Conservation (phyloP, 495 filamentous ascomycete species). For the Barbatosphaeria neglecta region DNA sequence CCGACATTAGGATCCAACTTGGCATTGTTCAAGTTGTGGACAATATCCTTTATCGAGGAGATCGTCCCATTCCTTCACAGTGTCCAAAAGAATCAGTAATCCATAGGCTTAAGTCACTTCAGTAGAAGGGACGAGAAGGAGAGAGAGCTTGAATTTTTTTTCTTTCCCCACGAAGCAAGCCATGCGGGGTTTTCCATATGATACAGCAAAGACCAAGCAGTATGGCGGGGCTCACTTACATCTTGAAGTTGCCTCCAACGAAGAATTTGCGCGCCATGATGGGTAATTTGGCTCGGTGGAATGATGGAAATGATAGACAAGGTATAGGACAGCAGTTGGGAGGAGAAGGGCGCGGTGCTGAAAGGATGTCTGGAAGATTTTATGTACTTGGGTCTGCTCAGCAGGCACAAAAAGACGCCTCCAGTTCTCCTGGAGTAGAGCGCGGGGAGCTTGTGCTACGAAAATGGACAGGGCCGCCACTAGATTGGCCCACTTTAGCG, state of each 20-base stretch:
- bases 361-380: background rate
- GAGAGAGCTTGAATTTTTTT: conserved; percentile 6
- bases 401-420: no score
- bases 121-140: background rate
- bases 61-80: conserved; percentile 85
- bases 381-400: no score
- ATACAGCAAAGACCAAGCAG: background rate
- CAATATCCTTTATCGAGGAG: conserved; percentile 74
- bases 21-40: conserved; percentile 74
- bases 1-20: conserved; percentile 57
- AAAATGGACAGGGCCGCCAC: no score
- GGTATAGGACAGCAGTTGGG: background rate
- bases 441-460: background rate
- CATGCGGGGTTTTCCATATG: conserved; percentile 11
- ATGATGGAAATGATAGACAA: background rate
- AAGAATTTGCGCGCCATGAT: conserved; percentile 95
- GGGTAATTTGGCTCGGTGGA: conserved; percentile 10
- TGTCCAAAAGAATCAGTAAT: no score
- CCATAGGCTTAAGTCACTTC: background rate
- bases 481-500: no score
- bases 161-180: conserved; percentile 6
- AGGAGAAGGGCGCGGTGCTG: background rate
- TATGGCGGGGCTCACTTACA: conserved; percentile 45
- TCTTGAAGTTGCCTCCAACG: conserved; percentile 99
- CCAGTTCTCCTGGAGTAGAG: background rate